Conservation (phyloP, 768 basidiomycete species). For the Serendipita sp. region DNA sequence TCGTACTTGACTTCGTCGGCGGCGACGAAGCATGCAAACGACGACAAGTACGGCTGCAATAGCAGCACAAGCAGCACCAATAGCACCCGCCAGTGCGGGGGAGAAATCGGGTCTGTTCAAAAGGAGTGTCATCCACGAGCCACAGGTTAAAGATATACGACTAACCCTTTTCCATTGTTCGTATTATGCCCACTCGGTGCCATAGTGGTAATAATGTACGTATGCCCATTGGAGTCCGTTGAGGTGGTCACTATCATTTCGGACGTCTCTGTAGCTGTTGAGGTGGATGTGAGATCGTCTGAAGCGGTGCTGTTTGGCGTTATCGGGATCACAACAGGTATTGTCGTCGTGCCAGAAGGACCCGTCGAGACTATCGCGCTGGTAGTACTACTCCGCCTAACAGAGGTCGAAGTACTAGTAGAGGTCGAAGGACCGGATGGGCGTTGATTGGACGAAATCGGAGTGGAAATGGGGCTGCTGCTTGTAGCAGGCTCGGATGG, state of each 20-base stretch:
- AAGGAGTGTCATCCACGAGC: no score
- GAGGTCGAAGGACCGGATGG: background rate
- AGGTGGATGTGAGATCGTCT: background rate
- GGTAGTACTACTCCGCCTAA: background rate
- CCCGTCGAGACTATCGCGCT: background rate
- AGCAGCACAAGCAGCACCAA: conserved; percentile 2
- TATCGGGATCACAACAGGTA: background rate
- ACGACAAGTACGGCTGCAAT: background rate
- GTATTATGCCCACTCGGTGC: no score
- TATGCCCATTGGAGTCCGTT: background rate
- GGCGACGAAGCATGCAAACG: background rate
- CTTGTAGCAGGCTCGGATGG: no score
- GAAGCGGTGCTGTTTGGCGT: background rate
- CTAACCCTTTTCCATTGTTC: no score
- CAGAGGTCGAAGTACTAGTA: background rate
- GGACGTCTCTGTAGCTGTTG: background rate
- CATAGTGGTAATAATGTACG: background rate
- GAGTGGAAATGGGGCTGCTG: no score
- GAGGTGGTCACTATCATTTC: background rate
- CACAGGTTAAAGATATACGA: no score
- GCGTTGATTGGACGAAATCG: background rate
- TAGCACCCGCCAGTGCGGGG: background rate
- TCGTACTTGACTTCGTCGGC: background rate
- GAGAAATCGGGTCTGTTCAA: background rate
- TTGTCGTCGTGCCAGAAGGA: background rate